Base-by-base conservation (phyloP, 2,329 filamentous ascomycete genomes). In the Venturia pyrina region DNA sequence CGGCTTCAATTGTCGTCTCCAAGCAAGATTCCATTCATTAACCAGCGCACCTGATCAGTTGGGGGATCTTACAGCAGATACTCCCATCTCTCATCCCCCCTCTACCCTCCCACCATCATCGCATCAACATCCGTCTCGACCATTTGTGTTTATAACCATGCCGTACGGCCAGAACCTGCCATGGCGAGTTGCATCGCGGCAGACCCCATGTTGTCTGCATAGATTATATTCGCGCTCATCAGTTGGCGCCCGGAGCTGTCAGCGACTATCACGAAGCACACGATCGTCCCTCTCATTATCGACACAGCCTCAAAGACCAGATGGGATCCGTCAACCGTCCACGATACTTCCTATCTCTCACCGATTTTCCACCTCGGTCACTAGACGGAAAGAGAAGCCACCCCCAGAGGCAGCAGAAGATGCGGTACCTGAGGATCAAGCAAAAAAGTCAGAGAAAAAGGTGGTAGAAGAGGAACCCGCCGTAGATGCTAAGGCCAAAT, bases 131-230 rank as follows among this genome's bases (percentile, higher is more conserved):
- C 60, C 1, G 13, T n/a, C 24, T 53, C 48, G 48, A 53, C 50
- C 48, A 65, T 41, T 65, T 65, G 13, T 28, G 21, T 53, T 53
- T 53, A 28, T 65, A 60, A 82, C 78, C 76, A 89, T 88, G 86
- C 80, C 86, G 75, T 85, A 85, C 79, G 82, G 84, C 72, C 84
- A 85, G 76, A 83, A 82, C 70, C 77, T 87, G 73, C 83, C 85
- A 78, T 89, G 86, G 86, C 83, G 86, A 79, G 78, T 80, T 76
- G 85, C 84, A 71, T 59, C 53, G 28, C 53, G 53, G 32, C 53
- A 32, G 28, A 59, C 53, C 5, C 53, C 53, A 28, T 59, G 32
- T 21, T 59, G 53, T 37, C 53, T 59, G 17, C 53, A 59, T 59
- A 59, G 28, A 21, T 59, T 59, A 37, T 59, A 59, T 32, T 59